Evolutionary conservation across 371 early-diverging fungal genomes (phyloP).

Genomic region (Apophysomyces ossiformis): DNA sequence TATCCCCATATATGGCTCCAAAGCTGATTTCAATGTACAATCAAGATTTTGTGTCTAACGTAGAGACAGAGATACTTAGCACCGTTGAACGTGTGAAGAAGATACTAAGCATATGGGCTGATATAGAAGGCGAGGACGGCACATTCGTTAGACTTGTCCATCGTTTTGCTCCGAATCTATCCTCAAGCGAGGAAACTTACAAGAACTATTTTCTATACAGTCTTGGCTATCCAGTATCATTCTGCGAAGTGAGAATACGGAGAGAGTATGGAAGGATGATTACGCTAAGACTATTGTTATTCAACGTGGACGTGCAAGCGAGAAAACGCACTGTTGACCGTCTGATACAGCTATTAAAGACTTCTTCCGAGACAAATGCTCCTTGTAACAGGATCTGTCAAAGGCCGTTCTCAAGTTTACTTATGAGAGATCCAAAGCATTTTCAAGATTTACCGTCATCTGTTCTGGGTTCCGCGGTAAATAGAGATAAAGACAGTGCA

Average conservation of each 20-base stretch:
- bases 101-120: conserved; percentile 32
- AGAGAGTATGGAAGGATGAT: conserved; percentile 49
- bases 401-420: conserved; percentile 52
- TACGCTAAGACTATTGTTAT: conserved; percentile 49
- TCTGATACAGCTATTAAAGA: conserved; percentile 24
- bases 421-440: conserved; percentile 58
- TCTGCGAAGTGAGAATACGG: conserved; percentile 47
- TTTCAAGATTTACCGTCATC: conserved; percentile 20
- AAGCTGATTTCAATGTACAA: conserved; percentile 43
- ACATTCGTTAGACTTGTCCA: conserved; percentile 50
- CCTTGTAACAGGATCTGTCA: conserved; percentile 45
- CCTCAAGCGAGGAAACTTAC: conserved; percentile 17
- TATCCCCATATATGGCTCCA: conserved; percentile 55
- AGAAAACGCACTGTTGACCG: conserved; percentile 33
- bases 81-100: conserved; percentile 27
- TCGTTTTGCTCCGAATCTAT: conserved; percentile 16
- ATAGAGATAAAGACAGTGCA: background rate
- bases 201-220: conserved; percentile 33
- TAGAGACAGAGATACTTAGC: conserved; percentile 33
- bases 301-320: conserved; percentile 49
- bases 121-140: conserved; percentile 46
- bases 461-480: background rate
- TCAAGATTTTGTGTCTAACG: conserved; percentile 44
- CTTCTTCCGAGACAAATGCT: conserved; percentile 20
- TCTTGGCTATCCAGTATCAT: conserved; percentile 37